Conservation (phyloP, 495 filamentous ascomycete species). For the Physcia stellaris region DNA sequence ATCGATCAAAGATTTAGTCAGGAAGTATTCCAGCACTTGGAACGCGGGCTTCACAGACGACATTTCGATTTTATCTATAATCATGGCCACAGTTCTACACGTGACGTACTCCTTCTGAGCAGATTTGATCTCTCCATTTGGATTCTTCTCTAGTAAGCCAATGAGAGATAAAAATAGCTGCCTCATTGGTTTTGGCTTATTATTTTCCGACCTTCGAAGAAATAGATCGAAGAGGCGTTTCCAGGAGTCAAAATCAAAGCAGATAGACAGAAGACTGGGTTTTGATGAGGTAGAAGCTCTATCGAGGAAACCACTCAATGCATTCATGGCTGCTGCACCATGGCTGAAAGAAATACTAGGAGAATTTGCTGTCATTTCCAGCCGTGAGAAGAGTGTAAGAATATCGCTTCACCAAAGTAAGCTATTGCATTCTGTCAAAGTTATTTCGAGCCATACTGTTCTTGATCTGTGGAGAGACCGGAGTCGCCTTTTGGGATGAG, state of each 20-base stretch:
- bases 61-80: conserved; percentile 35
- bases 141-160: conserved; percentile 35
- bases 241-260: conserved; percentile 39
- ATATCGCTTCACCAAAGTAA: conserved; percentile 1
- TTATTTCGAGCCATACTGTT: too few species aligned
- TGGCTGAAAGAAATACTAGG: conserved; percentile 27
- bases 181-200: conserved; percentile 61
- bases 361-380: conserved; percentile 12
- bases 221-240: conserved; percentile 52
- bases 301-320: conserved; percentile 33
- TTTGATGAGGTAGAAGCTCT: conserved; percentile 26
- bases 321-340: conserved; percentile 31
- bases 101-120: conserved; percentile 29
- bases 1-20: conserved; percentile 37
- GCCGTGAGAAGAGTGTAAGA: background rate
- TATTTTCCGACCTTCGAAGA: conserved; percentile 58
- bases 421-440: too few species aligned
- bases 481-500: conserved; percentile 1
- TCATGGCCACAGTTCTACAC: conserved; percentile 20
- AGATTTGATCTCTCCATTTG: conserved; percentile 23
- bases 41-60: conserved; percentile 48
- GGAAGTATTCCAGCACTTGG: conserved; percentile 43
- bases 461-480: too few species aligned
- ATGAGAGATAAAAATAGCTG: conserved; percentile 51
- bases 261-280: conserved; percentile 21